These are phyloP conservation scores for Lentinula lateritia DNA, from an alignment of 768 basidiomycete genomes.

Conservation along the genomic window DNA sequence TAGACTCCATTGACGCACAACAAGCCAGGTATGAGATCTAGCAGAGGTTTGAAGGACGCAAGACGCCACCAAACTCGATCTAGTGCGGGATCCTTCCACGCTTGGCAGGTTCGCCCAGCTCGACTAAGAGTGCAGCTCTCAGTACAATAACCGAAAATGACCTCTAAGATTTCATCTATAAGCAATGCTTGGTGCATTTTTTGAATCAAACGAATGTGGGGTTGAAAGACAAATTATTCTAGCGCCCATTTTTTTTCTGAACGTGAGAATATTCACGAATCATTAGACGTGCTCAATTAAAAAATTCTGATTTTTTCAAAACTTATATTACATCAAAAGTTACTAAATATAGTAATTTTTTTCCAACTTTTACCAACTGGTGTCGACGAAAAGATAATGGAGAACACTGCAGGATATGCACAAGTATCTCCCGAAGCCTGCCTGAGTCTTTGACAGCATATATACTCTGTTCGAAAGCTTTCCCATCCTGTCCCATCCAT, in stretches of 20 bases:
- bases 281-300: too few relatives aligned
- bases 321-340: too few relatives aligned
- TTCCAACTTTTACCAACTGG: too few relatives aligned
- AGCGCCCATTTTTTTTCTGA: neutral
- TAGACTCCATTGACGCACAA: constrained; percentile 21
- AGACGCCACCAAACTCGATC: constrained; percentile 41
- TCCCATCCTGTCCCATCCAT: too few relatives aligned
- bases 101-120: constrained; percentile 35
- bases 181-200: constrained; percentile 39
- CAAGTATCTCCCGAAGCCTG: too few relatives aligned
- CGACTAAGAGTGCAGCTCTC: constrained; percentile 25
- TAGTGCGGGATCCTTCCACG: constrained; percentile 45
- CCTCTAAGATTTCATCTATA: constrained; percentile 45
- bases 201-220: neutral
- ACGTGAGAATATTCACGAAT: neutral
- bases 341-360: too few relatives aligned
- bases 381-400: too few relatives aligned
- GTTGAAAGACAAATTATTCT: neutral
- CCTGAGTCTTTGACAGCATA: too few relatives aligned
- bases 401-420: too few relatives aligned
- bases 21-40: constrained; percentile 31
- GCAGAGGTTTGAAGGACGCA: constrained; percentile 33
- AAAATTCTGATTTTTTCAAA: too few relatives aligned
- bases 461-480: too few relatives aligned
- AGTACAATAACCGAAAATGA: constrained; percentile 30